Evolutionary conservation across 805 yeast species (phyloP), one percentile per base, ranked within the genome.

Genomic region (Yarrowia hollandica): DNA sequence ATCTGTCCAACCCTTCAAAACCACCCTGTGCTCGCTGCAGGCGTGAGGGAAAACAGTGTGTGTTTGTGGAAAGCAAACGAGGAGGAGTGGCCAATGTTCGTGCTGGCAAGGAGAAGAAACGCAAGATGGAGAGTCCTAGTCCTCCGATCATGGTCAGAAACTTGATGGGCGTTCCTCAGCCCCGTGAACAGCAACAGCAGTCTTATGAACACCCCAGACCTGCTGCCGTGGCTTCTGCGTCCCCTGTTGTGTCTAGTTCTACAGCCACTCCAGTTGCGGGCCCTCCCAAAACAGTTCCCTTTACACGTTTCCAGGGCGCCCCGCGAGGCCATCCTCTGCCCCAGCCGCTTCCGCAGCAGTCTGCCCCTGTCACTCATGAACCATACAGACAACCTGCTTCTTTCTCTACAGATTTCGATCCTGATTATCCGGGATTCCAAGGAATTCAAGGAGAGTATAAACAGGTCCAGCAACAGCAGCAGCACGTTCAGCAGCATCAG

Each of bases 21-120:
- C 94, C 95, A 3, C 94, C 95, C 3, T 91, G 98, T 76, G 84
- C 82, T 2, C 74, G 97, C 52, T 91, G 98, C 67, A 78, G 79
- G 62, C 77, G 97, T 41, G 97, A 91, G 68, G 76, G 95, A 14
- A 82, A 81, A 64, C 90, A 85, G 64, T 91, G 98, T 72, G 83
- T 85, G 14, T 83, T 88, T 63, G 79, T 79, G n/a, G 83, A 80
- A 25, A 75, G 79, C 42, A 74, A 81, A 41, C 74, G 87, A 62
- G 85, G 86, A 15, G 81, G 82, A 2, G 70, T 71, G 23, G 69
- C 67, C 37, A 74, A 74, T 56, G 75, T 76, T 15, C 59, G 68
- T 0, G 67, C 70, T 11, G 76, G 75, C 23, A 68, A 64, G 63
- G 68, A 57, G 63, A 58, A 59, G 33, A 60, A 38, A 10, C 34